Base-by-base conservation (phyloP, 345 rosid genomes). In the Eucalyptus viminalis region DNA sequence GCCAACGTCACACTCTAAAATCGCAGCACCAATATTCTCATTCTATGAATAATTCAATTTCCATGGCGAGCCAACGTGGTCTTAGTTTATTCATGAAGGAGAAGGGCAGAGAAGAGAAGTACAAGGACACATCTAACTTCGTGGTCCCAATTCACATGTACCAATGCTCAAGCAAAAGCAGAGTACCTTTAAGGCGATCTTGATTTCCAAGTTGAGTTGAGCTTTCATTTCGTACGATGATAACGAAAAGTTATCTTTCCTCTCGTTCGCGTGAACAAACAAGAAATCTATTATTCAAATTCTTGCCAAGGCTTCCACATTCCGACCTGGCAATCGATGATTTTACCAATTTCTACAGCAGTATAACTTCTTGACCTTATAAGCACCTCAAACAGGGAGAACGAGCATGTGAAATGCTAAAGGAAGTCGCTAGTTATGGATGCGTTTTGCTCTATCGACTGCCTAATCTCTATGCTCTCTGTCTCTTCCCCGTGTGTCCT, bases 161-260 rank as follows among this genome's bases (percentile, higher is more conserved):
- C 40, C 21, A 16, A 65, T 15, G 76, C 37, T 65, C 40, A 17
- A 15, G 76, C 21, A 65, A 14, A 7, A 65, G 11, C 1, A n/a
- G 6, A 14, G 9, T 15, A 14, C 2, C 0, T 65, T 65, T 14
- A n/a, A 6, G 37, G 22, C 1, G 3, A n/a, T 65, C 9, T 65
- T n/a, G 6, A 0, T n/a, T 65, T 65, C 21, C 76, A 65, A 65
- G 3, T 65, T n/a, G 76, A 65, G 40, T n/a, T 65, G 40, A 14
- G 40, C 37, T 65, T n/a, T 7, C 2, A 1, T 65, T 65, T n/a
- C 21, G 6, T n/a, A n/a, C 3, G 3, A 31, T 65, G 40, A 0
- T 14, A n/a, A n/a, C 7, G 76, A 15, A 65, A 65, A 15, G 76
- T 65, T 0, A 14, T 14, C 0, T 65, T n/a, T 65, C 11, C 76